Evolutionary conservation across 148 eudicot species (phyloP).

Genomic region (Spergularia bocconei): DNA sequence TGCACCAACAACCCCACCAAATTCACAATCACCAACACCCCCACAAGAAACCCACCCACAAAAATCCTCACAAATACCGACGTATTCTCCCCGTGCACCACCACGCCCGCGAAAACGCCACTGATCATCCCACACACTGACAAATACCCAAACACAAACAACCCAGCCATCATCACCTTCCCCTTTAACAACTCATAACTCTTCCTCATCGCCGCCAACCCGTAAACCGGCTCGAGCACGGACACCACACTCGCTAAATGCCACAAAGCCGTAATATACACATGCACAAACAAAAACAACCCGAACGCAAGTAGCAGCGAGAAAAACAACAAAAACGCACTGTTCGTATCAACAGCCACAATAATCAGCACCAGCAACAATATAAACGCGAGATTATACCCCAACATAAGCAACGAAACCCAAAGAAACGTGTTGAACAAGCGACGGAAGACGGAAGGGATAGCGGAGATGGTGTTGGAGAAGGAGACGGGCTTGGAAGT

Average conservation of each 20-base stretch:
- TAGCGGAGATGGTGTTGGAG: conserved; percentile 56
- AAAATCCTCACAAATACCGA: conserved; percentile 52
- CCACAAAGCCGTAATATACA: conserved; percentile 86
- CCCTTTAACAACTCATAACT: conserved; percentile 82
- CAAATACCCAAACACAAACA: conserved; percentile 63
- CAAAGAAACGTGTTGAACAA: conserved; percentile 72
- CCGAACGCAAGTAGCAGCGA: conserved; percentile 41
- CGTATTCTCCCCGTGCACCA: conserved; percentile 57
- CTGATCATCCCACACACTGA: conserved; percentile 62
- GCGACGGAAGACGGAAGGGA: conserved; percentile 69
- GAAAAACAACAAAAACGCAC: conserved; percentile 39
- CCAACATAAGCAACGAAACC: conserved; percentile 62
- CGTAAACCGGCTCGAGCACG: conserved; percentile 79
- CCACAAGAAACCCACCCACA: conserved; percentile 91
- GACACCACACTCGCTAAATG: conserved; percentile 86
- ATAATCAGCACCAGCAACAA: conserved; percentile 48
- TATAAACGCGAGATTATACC: conserved; percentile 52
- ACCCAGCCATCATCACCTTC: conserved; percentile 45
- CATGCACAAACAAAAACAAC: conserved; percentile 72
- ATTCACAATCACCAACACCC: conserved; percentile 79
- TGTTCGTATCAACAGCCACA: conserved; percentile 57
- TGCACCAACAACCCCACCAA: conserved; percentile 83
- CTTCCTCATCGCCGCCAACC: conserved; percentile 80
- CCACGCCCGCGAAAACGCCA: conserved; percentile 55
- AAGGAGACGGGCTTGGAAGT: conserved; percentile 76